Percentiles rank a stretch among this genome's conserved stretches.
Conservation (phyloP, 164 flowering plant species). For the Protea cynaroides region DNA sequence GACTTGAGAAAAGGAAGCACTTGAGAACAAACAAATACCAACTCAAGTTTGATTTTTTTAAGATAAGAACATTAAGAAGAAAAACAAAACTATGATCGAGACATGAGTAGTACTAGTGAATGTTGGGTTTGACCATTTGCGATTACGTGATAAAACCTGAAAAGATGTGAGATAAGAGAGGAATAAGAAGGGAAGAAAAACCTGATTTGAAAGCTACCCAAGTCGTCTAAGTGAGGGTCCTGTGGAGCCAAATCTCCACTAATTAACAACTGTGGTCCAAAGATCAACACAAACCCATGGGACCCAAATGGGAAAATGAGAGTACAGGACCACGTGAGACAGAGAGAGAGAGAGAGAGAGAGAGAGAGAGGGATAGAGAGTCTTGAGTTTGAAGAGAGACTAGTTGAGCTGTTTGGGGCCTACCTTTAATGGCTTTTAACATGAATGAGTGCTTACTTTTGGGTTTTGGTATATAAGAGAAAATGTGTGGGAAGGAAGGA, state of each 20-base stretch:
- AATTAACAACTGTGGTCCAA: background rate
- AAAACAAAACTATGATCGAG: constrained; percentile 20
- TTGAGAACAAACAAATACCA: constrained; percentile 11
- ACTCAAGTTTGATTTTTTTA: constrained; percentile 1
- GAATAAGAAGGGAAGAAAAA: constrained; percentile 9
- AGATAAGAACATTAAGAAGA: constrained; percentile 11
- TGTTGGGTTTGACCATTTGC: constrained; percentile 39
- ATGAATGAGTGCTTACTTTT: constrained; percentile 56
- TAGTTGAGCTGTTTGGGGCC: constrained; percentile 22
- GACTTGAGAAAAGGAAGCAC: constrained; percentile 12
- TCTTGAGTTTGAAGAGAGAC: background rate
- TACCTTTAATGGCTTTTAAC: constrained; percentile 36
- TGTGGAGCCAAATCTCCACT: constrained; percentile 40
- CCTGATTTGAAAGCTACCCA: constrained; percentile 18
- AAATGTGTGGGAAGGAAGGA: constrained; percentile 47
- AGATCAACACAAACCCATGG: constrained; percentile 5
- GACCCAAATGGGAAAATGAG: constrained; percentile 3
- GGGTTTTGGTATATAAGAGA: constrained; percentile 29
- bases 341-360: constrained; percentile 22
- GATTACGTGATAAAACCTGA: constrained; percentile 6
- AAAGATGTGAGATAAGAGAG: constrained; percentile 10
- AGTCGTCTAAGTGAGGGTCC: constrained; percentile 14
- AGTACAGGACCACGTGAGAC: constrained; percentile 19
- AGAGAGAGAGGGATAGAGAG: constrained; percentile 9
- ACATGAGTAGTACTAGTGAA: constrained; percentile 23